Base-by-base conservation (phyloP, 108 stramenopile genomes). In the Parietichytrium sp. region DNA sequence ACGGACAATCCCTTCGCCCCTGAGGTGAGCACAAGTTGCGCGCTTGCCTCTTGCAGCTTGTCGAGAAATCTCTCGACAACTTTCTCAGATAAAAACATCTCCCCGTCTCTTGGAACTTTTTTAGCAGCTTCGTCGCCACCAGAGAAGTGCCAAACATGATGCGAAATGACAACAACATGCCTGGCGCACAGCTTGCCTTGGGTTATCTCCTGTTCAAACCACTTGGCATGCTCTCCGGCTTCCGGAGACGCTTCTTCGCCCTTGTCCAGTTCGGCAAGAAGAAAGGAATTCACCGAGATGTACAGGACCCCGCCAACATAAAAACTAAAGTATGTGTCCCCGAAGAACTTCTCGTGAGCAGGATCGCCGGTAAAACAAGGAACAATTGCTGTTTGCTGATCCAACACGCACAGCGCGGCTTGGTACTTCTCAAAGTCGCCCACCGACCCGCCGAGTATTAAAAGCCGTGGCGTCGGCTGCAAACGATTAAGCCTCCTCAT, bases 121-220 rank as follows among this genome's bases (percentile, higher is more conserved):
- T 7, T 6, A 36, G 38, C 29, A 1, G 29, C 61, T n/a, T 8
- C 15, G 2, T 72, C 38, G 0, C n/a, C 61, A 6, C 12, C 61
- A 10, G 36, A 33, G 20, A 33, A 72, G 1, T 45, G 33, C 61
- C 61, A 72, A 33, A 72, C 45, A 42, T 72, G 61, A 25, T 72
- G 61, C 0, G 61, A 72, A 20, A 72, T 10, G 42, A 72, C 42
- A 27, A 72, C n/a, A 15, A 72, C 61, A 20, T 72, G 61, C 10
- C 42, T 33, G 16, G 61, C 61, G 42, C 61, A 72, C 10, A 72
- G 38, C 33, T 72, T 72, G 33, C 61, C 61, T 27, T 72, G 38
- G 10, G 45, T 33, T 6, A 72, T 42, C 3, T 45, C n/a, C 10
- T 72, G 61, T 25, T 72, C 61, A 7, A 72, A 20, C 61, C 61